A percentile compares a stretch with the other conserved stretches of the same genome.
Evolutionary conservation across 2,329 filamentous ascomycete species (phyloP).

Genomic region (Colletotrichum lindemuthianum): DNA sequence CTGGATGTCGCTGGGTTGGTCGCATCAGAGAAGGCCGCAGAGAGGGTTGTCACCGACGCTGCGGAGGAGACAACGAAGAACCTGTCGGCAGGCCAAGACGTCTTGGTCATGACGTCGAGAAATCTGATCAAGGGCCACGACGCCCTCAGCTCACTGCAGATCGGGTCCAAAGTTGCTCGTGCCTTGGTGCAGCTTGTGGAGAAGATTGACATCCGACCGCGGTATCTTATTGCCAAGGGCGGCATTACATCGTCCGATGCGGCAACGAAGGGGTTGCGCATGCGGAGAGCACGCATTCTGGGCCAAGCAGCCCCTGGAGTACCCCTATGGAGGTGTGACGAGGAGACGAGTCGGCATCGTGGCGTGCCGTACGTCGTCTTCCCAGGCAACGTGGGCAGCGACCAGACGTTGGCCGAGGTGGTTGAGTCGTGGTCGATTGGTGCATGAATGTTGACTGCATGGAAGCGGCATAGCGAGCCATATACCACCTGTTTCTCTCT

Average conservation of each 20-base stretch:
- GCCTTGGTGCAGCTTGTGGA: conserved; percentile 61
- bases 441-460: conserved; percentile 13
- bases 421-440: conserved; percentile 43
- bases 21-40: conserved; percentile 17
- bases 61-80: conserved; percentile 36
- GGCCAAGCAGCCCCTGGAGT: conserved; percentile 68
- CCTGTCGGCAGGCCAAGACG: conserved; percentile 59
- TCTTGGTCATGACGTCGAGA: conserved; percentile 68
- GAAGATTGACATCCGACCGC: conserved; percentile 56
- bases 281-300: conserved; percentile 63
- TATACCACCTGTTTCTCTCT: conserved; percentile 2
- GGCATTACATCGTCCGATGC: conserved; percentile 69
- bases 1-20: conserved; percentile 36
- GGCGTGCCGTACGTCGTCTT: conserved; percentile 67
- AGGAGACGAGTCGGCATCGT: conserved; percentile 59
- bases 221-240: conserved; percentile 68
- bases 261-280: conserved; percentile 64
- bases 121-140: conserved; percentile 56
- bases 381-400: conserved; percentile 66
- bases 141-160: conserved; percentile 61
- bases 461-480: conserved; percentile 14
- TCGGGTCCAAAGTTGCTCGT: conserved; percentile 61
- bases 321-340: conserved; percentile 67
- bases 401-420: conserved; percentile 56
- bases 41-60: conserved; percentile 21